Evolutionary conservation across 2,329 filamentous ascomycete genomes (phyloP).

Genomic region (Emergomyces pasteurianus): DNA sequence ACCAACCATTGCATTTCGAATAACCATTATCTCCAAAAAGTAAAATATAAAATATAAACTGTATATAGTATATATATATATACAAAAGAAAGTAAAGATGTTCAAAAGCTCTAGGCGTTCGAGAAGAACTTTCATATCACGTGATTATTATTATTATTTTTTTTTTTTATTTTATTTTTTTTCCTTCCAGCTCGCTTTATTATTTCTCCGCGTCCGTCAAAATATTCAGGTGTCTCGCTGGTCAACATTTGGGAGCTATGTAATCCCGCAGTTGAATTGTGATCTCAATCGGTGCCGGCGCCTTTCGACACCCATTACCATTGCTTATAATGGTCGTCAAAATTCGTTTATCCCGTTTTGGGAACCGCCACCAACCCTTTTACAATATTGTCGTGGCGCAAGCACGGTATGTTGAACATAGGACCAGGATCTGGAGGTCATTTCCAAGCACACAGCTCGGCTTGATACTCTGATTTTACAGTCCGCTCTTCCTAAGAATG

Average conservation of each 20-base stretch:
- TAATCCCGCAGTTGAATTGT: background rate
- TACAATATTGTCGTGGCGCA: constrained; percentile 98
- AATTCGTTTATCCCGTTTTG: constrained; percentile 88
- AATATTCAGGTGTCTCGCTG: constrained; percentile 17
- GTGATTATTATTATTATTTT: background rate
- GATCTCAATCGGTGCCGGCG: background rate
- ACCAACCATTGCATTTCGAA: background rate
- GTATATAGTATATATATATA: too few species aligned
- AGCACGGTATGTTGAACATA: constrained; percentile 55
- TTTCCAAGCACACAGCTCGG: background rate
- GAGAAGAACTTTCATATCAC: background rate
- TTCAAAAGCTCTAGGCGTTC: too few species aligned
- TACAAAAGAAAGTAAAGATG: too few species aligned
- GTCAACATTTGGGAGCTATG: constrained; percentile 65
- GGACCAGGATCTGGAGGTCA: too few species aligned
- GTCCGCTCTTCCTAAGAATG: background rate
- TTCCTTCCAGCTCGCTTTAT: background rate
- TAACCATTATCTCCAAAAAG: background rate
- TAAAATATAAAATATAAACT: too few species aligned
- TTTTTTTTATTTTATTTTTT: too few species aligned
- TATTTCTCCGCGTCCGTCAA: constrained; percentile 2
- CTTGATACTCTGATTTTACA: background rate
- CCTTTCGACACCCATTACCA: background rate
- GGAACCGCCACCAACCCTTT: constrained; percentile 73
- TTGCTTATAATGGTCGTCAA: constrained; percentile 69